Evolutionary conservation across 345 rosid genomes (phyloP), one percentile per base, ranked within the genome.

Genomic region (Syzygium jambos): DNA sequence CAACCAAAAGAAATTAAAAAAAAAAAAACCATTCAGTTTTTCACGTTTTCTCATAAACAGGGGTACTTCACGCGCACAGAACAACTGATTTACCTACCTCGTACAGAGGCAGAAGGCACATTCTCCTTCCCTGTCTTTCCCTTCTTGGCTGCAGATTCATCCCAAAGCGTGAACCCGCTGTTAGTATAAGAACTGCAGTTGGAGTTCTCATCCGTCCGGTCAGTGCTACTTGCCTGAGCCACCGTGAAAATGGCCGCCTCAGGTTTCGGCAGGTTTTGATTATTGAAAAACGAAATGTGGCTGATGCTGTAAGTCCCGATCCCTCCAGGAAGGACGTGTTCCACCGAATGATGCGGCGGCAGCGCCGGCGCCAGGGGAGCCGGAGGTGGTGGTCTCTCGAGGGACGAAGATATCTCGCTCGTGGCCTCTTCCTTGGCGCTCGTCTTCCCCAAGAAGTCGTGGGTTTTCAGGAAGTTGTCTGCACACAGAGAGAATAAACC

Each of bases 111-210:
- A 90, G 91, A 92, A 85, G 92, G 95, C 41, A 83, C 88, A 91
- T 95, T 95, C 96, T 96, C 99, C 94, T 95, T 95, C 97, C 96
- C 94, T 91, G 95, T 91, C 98, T 96, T 93, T 96, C 98, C 99
- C 98, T 93, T 96, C 84, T 93, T 95, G 77, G 87, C 91, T 2
- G 90, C 90, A 90, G 98, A 93, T 86, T 96, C 98, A 88, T 96
- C 98, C 99, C 99, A 95, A 53, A 96, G 85, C 78, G 94, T 90
- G 91, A 98, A 95, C 21, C 98, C 97, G 87, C 97, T 94, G n/a
- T 92, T 96, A 3, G 92, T 89, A 73, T 96, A 95, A 23, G 98
- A 95, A 91, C 95, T 95, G 93, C 98, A 92, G 90, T 96, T 95
- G 51, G 97, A 93, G 85, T 90, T 94, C 88, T 96, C 98, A 8